These are phyloP conservation scores for Theobroma grandiflorum DNA, from an alignment of 441 rosid species.

Conservation along the genomic window DNA sequence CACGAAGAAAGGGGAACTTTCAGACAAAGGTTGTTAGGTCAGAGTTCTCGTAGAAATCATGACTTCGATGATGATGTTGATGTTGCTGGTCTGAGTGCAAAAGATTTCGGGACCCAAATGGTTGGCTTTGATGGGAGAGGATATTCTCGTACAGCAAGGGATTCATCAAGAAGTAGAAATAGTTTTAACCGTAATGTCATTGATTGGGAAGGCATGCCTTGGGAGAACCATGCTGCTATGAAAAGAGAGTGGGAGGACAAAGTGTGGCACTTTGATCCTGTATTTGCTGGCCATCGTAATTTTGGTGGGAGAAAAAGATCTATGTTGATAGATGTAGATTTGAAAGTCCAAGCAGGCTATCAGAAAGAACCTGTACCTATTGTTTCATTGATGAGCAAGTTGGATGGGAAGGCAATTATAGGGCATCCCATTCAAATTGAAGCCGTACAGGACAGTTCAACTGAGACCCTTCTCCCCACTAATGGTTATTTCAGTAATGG, in stretches of 20 bases:
- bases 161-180: slow-evolving; percentile 49
- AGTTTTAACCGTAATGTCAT: slow-evolving; percentile 39
- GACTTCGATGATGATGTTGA: slow-evolving; percentile 47
- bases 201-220: slow-evolving; percentile 65
- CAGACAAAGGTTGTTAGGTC: slow-evolving; percentile 50
- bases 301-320: slow-evolving; percentile 56
- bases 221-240: slow-evolving; percentile 51
- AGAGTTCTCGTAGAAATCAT: slow-evolving; percentile 45
- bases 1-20: slow-evolving; percentile 50
- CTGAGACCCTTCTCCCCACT: slow-evolving; percentile 55
- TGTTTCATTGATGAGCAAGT: slow-evolving; percentile 82
- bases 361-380: slow-evolving; percentile 82
- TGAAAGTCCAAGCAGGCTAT: slow-evolving; percentile 88
- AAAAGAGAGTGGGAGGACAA: slow-evolving; percentile 51
- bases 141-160: slow-evolving; percentile 49
- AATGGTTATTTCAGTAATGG: slow-evolving; percentile 50
- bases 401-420: slow-evolving; percentile 84
- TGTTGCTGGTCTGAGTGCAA: slow-evolving; percentile 52
- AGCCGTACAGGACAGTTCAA: slow-evolving; percentile 75
- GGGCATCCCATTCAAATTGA: slow-evolving; percentile 89
- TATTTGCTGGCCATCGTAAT: slow-evolving; percentile 42
- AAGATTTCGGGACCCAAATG: slow-evolving; percentile 51
- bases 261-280: slow-evolving; percentile 49
- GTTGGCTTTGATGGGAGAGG: slow-evolving; percentile 46
- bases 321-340: slow-evolving; percentile 76